Conservation (phyloP, 2,329 filamentous ascomycete species). For the Grosmannia clavigera region DNA sequence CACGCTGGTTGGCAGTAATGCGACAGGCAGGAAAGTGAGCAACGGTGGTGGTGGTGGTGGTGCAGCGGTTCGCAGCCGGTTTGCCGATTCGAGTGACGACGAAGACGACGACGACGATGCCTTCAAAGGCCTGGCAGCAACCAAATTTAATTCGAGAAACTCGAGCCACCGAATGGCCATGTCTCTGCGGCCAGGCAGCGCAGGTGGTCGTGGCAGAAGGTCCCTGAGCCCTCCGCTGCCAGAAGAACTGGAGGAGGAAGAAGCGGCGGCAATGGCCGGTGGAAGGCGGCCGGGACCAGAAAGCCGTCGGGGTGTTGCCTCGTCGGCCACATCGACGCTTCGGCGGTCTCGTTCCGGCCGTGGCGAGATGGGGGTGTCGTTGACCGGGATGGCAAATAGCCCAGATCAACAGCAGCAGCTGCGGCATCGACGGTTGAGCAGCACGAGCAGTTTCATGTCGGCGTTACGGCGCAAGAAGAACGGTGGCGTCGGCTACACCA, state of each 20-base stretch:
- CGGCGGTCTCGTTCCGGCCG: slow-evolving; percentile 30
- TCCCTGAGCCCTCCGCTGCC: slow-evolving; percentile 23
- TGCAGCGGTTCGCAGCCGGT: slow-evolving; percentile 30
- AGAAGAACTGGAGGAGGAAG: slow-evolving; percentile 22
- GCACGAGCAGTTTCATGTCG: slow-evolving; percentile 40
- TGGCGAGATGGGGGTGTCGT: slow-evolving; percentile 17
- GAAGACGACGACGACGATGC: slow-evolving; percentile 41
- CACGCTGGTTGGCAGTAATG: slow-evolving; percentile 26
- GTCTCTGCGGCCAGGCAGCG: neutral
- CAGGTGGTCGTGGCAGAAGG: neutral
- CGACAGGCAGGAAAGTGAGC: neutral
- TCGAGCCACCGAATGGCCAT: neutral
- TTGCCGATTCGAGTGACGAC: slow-evolving; percentile 52
- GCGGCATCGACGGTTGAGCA: slow-evolving; percentile 5
- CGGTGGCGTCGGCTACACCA: slow-evolving; percentile 24
- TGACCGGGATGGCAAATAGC: too few species aligned
- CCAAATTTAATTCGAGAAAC: neutral
- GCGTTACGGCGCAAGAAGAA: slow-evolving; percentile 55
- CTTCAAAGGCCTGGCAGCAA: slow-evolving; percentile 10
- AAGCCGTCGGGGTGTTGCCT: too few species aligned
- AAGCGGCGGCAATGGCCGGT: neutral
- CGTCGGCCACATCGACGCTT: slow-evolving; percentile 16
- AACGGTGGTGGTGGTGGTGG: neutral
- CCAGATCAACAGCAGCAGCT: neutral
- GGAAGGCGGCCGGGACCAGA: neutral